Conservation (phyloP, 2,329 filamentous ascomycete genomes). For the Xylariaceae sp. region DNA sequence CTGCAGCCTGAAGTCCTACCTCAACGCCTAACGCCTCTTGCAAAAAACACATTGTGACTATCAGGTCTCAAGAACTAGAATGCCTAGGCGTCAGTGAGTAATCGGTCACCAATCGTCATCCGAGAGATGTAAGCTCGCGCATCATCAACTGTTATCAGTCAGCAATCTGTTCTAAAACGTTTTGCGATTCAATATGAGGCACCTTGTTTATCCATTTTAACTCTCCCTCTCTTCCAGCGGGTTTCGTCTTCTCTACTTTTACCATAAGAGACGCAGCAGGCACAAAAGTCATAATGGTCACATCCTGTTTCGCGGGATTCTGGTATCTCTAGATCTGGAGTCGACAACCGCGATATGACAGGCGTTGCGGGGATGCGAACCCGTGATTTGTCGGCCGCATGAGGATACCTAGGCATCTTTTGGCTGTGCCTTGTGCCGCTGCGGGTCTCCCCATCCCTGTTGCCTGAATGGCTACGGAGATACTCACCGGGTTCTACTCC, state of each 20-base stretch:
- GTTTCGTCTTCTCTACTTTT: constrained; percentile 1
- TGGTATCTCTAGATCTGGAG: constrained; percentile 24
- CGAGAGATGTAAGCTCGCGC: constrained; percentile 23
- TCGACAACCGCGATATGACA: constrained; percentile 24
- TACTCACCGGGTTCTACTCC: constrained; percentile 5
- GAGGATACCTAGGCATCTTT: constrained; percentile 5
- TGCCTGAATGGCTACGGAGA: constrained; percentile 4
- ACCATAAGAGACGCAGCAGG: constrained; percentile 18
- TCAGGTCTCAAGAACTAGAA: constrained; percentile 1
- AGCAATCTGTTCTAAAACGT: background rate
- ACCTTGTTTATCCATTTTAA: constrained; percentile 27
- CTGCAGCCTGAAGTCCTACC: constrained; percentile 11
- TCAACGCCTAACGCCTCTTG: constrained; percentile 11
- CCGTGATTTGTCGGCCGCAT: constrained; percentile 8
- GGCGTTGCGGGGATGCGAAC: constrained; percentile 20
- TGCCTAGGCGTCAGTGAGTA: constrained; percentile 12
- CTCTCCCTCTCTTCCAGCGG: constrained; percentile 10
- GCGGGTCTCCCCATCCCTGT: constrained; percentile 4
- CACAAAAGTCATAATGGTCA: constrained; percentile 20
- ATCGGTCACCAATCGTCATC: constrained; percentile 13
- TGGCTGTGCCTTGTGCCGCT: constrained; percentile 3
- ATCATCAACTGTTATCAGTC: constrained; percentile 16
- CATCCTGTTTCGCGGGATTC: constrained; percentile 10
- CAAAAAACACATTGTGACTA: constrained; percentile 6
- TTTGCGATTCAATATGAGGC: constrained; percentile 10